Percentiles rank a stretch among this genome's conserved stretches.
These are phyloP conservation scores for Pogostemon cablin DNA, from an alignment of 257 asterid species.

Conservation along the genomic window DNA sequence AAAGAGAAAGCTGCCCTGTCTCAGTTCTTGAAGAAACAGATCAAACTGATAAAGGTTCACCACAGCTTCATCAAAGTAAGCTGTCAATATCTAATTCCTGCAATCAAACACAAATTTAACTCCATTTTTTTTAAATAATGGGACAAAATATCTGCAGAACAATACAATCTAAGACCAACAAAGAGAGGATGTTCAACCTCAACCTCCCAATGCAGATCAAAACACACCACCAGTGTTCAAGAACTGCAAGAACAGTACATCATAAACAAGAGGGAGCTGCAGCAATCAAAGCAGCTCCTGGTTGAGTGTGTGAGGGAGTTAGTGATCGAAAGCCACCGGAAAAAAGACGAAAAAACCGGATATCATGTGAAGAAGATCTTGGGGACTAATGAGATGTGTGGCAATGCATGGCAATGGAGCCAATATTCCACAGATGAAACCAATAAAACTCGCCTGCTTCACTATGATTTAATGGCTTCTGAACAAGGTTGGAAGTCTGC, in stretches of 20 bases:
- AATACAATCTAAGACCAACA: slow-evolving; percentile 28
- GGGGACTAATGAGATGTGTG: slow-evolving; percentile 67
- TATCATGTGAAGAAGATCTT: slow-evolving; percentile 45
- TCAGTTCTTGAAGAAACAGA: slow-evolving; percentile 65
- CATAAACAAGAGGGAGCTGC: slow-evolving; percentile 60
- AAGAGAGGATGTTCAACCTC: slow-evolving; percentile 39
- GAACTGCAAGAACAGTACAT: slow-evolving; percentile 39
- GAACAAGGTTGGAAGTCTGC: slow-evolving; percentile 43
- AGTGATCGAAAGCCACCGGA: slow-evolving; percentile 52
- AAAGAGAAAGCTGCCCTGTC: slow-evolving; percentile 47
- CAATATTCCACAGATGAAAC: slow-evolving; percentile 53
- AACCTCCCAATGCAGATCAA: slow-evolving; percentile 27
- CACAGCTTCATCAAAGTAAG: slow-evolving; percentile 51
- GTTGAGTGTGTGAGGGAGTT: slow-evolving; percentile 60
- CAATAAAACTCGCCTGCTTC: slow-evolving; percentile 39
- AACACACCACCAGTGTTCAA: slow-evolving; percentile 15
- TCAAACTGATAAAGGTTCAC: slow-evolving; percentile 37
- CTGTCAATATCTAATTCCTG: background rate
- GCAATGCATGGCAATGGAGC: slow-evolving; percentile 74
- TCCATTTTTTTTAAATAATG: too few relatives aligned
- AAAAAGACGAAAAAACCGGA: slow-evolving; percentile 32
- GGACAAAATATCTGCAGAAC: slow-evolving; percentile 28
- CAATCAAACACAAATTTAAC: too few relatives aligned
- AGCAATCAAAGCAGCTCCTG: slow-evolving; percentile 54
- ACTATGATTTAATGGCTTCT: slow-evolving; percentile 44